Base-by-base conservation (phyloP, 306 rosid species). In the Lathyrus aphaca region DNA sequence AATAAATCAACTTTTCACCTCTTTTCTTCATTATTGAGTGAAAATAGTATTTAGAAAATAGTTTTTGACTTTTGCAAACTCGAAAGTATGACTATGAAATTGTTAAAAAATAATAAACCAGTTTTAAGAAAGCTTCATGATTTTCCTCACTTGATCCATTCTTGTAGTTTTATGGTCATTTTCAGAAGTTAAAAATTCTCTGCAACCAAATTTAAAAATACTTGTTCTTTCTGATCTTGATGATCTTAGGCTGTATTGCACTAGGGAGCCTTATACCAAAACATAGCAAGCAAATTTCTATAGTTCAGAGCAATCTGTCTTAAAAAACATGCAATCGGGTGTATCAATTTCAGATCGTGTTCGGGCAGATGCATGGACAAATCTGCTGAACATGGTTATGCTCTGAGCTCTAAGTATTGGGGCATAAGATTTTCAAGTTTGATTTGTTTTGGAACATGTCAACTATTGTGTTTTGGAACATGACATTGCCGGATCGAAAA, bases 201-300 rank as follows among this genome's bases (percentile, higher is more conserved):
- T 44, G 17, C 49, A 44, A 44, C n/a, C n/a, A n/a, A n/a, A n/a
- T n/a, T n/a, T n/a, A n/a, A n/a, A n/a, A n/a, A n/a, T n/a, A n/a
- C n/a, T n/a, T n/a, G n/a, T 13, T 58, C 75, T 81, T 19, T 44
- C 23, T 8, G 23, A 16, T 16, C 23, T 16, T 48, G 23, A 48
- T 48, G 23, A 48, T 8, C 5, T 48, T 7, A 7, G 82, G 23
- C 71, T 38, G 23, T 85, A 65, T 67, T 82, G 82, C 73, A 55
- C 80, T 14, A 80, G 86, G 89, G 93, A 85, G 18, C 75, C 89
- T 39, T 76, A 74, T 68, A 25, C 55, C 77, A 58, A 29, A 71
- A 66, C 0, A 77, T 18, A 17, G 40, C 74, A 5, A 44, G 55
- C 69, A 72, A 43, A 23, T 70, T 4, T 39, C 74, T 82, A 2